Evolutionary conservation across 192 early-diverging fungal genomes (phyloP).

Genomic region (Chytriomyces hyalinus): DNA sequence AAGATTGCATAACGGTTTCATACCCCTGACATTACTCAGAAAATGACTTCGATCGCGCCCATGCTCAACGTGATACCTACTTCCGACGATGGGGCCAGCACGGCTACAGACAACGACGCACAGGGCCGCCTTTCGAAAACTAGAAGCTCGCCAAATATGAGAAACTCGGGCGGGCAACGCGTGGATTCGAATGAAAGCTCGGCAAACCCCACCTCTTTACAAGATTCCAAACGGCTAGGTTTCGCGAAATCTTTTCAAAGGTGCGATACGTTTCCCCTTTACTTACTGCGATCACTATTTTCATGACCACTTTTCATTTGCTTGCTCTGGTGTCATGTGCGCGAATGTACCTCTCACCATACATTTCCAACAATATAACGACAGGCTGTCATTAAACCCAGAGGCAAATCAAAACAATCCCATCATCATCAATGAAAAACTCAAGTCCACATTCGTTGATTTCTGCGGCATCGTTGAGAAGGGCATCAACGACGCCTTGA

Average conservation of each 20-base stretch:
- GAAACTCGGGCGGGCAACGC: too few species aligned
- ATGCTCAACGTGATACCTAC: neutral
- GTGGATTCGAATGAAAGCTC: too few species aligned
- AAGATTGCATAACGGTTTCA: neutral
- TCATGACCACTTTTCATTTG: neutral
- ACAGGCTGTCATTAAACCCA: neutral
- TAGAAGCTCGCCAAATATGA: too few species aligned
- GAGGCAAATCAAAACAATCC: neutral
- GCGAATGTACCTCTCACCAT: too few species aligned
- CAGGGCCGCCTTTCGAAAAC: too few species aligned
- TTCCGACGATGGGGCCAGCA: neutral
- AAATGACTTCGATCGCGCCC: neutral
- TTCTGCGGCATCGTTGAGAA: slow-evolving; percentile 28
- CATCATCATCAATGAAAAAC: slow-evolving; percentile 24
- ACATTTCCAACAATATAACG: neutral
- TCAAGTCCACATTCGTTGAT: slow-evolving; percentile 29
- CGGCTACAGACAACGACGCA: too few species aligned
- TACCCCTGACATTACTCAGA: neutral
- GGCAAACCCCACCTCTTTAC: neutral
- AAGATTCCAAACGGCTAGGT: slow-evolving; percentile 30
- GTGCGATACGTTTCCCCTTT: neutral
- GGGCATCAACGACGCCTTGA: slow-evolving; percentile 24
- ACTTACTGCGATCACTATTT: neutral
- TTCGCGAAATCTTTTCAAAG: slow-evolving; percentile 33
- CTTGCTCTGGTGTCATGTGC: too few species aligned